A percentile compares a stretch with the other conserved stretches of the same genome.
phyloP scores from a whole-genome alignment of 192 early-diverging fungal genomes.

The Chytriomyces sp. region DNA sequence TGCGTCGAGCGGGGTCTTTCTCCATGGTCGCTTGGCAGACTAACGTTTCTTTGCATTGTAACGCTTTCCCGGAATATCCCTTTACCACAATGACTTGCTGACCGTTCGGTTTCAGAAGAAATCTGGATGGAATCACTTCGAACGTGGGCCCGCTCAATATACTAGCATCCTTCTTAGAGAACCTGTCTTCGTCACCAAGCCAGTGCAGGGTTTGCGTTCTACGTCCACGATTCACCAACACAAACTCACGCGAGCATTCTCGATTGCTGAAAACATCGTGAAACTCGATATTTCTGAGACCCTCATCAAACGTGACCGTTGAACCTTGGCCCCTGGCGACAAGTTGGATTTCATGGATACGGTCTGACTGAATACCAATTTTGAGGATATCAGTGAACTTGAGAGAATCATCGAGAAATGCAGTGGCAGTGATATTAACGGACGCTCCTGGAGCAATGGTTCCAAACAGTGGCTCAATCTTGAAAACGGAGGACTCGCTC shows the following conservation, averaged over 20 bases:
- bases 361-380: conserved; percentile 45
- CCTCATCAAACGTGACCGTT: conserved; percentile 60
- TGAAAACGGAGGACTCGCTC: conserved; percentile 53
- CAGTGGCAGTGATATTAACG: conserved; percentile 47
- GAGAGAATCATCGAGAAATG: conserved; percentile 59
- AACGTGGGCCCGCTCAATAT: conserved; percentile 37
- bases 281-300: conserved; percentile 54
- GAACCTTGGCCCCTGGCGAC: conserved; percentile 59
- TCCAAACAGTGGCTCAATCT: conserved; percentile 45
- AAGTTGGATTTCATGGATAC: conserved; percentile 57
- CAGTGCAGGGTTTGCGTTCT: conserved; percentile 60
- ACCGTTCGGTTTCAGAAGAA: conserved; percentile 54
- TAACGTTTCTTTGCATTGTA: conserved; percentile 47
- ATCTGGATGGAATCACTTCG: conserved; percentile 56
- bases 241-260: conserved; percentile 54
- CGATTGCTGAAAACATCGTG: conserved; percentile 64
- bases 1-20: conserved; percentile 57
- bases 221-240: conserved; percentile 55
- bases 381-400: conserved; percentile 67
- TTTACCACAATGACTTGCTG: conserved; percentile 53
- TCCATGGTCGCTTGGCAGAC: conserved; percentile 57
- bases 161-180: conserved; percentile 32
- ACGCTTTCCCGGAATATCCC: conserved; percentile 51
- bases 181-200: conserved; percentile 44
- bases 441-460: conserved; percentile 43